Conservation (phyloP, 2,329 filamentous ascomycete genomes). For the Pseudogymnoascus sp. region DNA sequence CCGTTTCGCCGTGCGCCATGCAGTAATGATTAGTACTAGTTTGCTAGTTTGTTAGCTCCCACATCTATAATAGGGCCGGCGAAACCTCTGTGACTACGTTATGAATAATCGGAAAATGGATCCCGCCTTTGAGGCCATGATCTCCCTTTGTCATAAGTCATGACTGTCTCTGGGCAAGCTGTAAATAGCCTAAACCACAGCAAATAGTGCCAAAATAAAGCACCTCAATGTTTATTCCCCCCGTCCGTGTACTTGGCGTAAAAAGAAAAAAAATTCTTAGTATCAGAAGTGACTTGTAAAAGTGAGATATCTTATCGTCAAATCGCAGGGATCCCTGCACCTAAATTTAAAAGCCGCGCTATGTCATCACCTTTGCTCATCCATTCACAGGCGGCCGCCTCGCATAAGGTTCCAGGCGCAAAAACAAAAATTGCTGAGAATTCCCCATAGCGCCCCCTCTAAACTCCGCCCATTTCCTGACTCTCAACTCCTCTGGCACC, state of each 20-base stretch:
- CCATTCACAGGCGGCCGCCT: constrained; percentile 6
- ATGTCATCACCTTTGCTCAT: constrained; percentile 7
- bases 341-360: constrained; percentile 5
- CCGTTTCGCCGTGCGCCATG: neutral
- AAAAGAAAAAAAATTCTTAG: neutral
- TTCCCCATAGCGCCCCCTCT: neutral
- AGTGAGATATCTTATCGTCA: constrained; percentile 6
- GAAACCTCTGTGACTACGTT: neutral
- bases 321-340: neutral
- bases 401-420: constrained; percentile 6
- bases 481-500: constrained; percentile 9
- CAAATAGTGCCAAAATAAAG: neutral
- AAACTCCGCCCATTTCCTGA: neutral
- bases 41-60: neutral
- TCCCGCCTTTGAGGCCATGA: neutral
- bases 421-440: constrained; percentile 8
- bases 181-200: neutral
- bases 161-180: neutral
- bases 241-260: neutral
- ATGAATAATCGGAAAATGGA: neutral
- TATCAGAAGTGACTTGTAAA: neutral
- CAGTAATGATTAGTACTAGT: neutral
- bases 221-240: neutral
- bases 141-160: neutral
- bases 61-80: neutral